phyloP scores from a whole-genome alignment of 1,284 basidiomycete genomes.

The Ganoderma meredithae region DNA sequence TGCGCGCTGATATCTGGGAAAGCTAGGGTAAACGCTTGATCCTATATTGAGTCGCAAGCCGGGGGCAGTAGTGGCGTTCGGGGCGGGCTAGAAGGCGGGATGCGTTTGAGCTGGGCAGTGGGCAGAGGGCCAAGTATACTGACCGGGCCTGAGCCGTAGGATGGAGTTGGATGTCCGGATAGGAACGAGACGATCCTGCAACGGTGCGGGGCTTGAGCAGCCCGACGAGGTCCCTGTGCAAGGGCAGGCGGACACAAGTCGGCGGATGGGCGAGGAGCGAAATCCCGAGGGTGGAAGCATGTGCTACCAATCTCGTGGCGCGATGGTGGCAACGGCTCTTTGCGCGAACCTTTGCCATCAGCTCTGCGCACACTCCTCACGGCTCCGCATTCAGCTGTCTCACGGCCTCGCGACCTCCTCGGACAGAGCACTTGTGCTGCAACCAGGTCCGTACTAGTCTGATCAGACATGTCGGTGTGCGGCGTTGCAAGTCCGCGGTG shows the following conservation, averaged over 20 bases:
- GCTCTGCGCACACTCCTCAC: conserved; percentile 4
- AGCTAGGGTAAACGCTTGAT: conserved; percentile 20
- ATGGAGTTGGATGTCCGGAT: background rate
- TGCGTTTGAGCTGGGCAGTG: conserved; percentile 17
- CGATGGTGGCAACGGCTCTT: conserved; percentile 20
- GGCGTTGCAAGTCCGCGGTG: conserved; percentile 3
- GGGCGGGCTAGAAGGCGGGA: conserved; percentile 13
- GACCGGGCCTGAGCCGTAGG: conserved; percentile 25
- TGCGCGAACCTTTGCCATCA: conserved; percentile 16
- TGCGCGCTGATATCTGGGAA: conserved; percentile 25
- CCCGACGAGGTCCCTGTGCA: conserved; percentile 13
- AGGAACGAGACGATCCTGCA: conserved; percentile 22
- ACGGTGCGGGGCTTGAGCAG: conserved; percentile 8
- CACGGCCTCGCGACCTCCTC: conserved; percentile 20
- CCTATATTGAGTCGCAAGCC: conserved; percentile 19
- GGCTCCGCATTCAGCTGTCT: background rate
- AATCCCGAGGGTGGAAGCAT: conserved; percentile 14
- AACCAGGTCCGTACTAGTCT: background rate
- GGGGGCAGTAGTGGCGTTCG: conserved; percentile 15
- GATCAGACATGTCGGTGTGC: conserved; percentile 6
- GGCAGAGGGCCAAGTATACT: conserved; percentile 28
- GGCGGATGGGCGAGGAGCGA: conserved; percentile 27
- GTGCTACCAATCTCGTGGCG: conserved; percentile 26
- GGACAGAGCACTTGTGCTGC: conserved; percentile 25
- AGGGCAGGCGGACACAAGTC: conserved; percentile 23